A percentile compares a stretch with the other conserved stretches of the same genome.
phyloP scores from a whole-genome alignment of 2,329 filamentous ascomycete species.

The Alternaria novae-zelandiae region DNA sequence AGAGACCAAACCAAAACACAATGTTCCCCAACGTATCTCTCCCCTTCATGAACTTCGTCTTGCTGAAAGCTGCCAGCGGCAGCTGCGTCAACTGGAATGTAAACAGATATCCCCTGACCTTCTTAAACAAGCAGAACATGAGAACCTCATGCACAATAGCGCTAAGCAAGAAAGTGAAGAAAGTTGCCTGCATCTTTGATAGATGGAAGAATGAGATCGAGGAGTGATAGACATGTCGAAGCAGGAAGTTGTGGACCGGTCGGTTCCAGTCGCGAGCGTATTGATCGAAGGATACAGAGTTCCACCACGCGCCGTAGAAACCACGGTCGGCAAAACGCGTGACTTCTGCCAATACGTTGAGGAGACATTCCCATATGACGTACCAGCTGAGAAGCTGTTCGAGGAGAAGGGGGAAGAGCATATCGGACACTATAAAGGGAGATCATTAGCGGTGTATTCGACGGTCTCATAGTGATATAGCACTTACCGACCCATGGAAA shows the following conservation, averaged over 20 bases:
- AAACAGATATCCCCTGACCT: conserved; percentile 75
- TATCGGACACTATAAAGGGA: conserved; percentile 61
- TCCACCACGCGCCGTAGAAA: conserved; percentile 66
- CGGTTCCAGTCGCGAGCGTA: conserved; percentile 83
- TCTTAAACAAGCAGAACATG: conserved; percentile 83
- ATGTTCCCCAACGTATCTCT: conserved; percentile 71
- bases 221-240: conserved; percentile 80
- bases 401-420: conserved; percentile 80
- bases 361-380: conserved; percentile 72
- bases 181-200: conserved; percentile 72
- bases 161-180: conserved; percentile 76
- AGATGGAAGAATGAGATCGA: conserved; percentile 76
- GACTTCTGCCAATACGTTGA: conserved; percentile 78
- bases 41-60: conserved; percentile 69
- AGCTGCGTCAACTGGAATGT: conserved; percentile 77
- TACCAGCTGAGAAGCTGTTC: conserved; percentile 82
- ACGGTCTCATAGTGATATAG: not conserved
- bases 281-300: conserved; percentile 69
- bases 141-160: conserved; percentile 76
- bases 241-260: conserved; percentile 79
- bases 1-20: conserved; percentile 80
- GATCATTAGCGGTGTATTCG: not conserved
- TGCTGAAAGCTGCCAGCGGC: conserved; percentile 71
- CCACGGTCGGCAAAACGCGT: conserved; percentile 78
- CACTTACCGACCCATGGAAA: conserved; percentile 69